phyloP scores from a whole-genome alignment of 495 filamentous ascomycete genomes.

The Patellaria atrata region DNA sequence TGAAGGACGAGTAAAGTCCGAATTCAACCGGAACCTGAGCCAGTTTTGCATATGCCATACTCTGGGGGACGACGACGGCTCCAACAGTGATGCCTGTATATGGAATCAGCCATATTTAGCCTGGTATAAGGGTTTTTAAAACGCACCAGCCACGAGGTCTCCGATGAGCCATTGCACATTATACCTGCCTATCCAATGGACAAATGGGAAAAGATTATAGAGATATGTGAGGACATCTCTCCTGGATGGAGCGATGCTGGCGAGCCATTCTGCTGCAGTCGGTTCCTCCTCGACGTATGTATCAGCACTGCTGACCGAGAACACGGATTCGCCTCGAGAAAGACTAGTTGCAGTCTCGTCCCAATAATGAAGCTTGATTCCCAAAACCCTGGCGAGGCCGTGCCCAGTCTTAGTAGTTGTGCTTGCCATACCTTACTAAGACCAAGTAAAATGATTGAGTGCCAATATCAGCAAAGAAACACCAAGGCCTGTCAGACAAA shows the following conservation, averaged over 20 bases:
- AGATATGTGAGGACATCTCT: constrained; percentile 43
- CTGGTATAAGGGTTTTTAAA: constrained; percentile 1
- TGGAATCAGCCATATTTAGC: too few relatives aligned
- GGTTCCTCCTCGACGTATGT: constrained; percentile 78
- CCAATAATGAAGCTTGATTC: constrained; percentile 62
- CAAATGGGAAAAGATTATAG: constrained; percentile 66
- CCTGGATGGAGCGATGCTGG: constrained; percentile 42
- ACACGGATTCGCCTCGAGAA: constrained; percentile 61
- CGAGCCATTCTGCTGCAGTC: constrained; percentile 55
- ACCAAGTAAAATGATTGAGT: too few relatives aligned
- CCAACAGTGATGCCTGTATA: constrained; percentile 78
- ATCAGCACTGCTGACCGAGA: constrained; percentile 61
- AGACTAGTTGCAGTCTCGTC: constrained; percentile 35
- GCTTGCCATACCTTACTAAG: too few relatives aligned
- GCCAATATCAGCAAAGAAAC: too few relatives aligned
- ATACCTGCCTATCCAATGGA: constrained; percentile 75
- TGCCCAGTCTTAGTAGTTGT: constrained; percentile 48
- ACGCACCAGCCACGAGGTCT: constrained; percentile 77
- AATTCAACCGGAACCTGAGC: constrained; percentile 66
- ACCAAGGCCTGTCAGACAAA: too few relatives aligned
- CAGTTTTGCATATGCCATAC: constrained; percentile 90
- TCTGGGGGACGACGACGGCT: constrained; percentile 88
- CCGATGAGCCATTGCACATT: constrained; percentile 80
- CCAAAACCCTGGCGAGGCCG: constrained; percentile 60
- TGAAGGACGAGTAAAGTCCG: constrained; percentile 93